Base-by-base conservation (phyloP, 106 monocot genomes). In the Apostasia ramifera region DNA sequence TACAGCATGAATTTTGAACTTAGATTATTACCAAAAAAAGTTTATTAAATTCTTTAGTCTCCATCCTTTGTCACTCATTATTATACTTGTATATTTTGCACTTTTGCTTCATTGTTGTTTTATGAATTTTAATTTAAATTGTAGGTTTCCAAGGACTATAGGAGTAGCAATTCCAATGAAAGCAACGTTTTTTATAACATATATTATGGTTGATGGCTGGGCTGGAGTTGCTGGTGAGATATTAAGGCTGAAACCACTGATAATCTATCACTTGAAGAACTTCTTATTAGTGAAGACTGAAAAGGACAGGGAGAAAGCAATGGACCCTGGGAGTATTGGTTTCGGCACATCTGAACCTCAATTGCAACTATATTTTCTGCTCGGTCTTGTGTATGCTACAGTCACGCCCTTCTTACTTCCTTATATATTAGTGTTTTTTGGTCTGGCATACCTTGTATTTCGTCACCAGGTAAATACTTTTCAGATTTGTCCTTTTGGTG, bases 181-280 rank as follows among this genome's bases (percentile, higher is more conserved):
- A 66, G 85, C 85, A 54, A 85, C 85, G 12, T 82, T 85, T 53
- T 82, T 82, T 61, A 82, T 82, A 70, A 78, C 82, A n/a, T 82
- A 74, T 66, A 57, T 72, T 14, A 83, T 83, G 83, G 83, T 83
- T 51, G 83, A 83, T 71, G 83, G 83, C n/a, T 83, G 83, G 83
- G 79, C 78, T 57, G 86, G 86, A 46, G 59, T 86, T 73, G 86
- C 82, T 48, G 82, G 76, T 13, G 86, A 86, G 62, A 79, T 82
- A 51, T 61, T 82, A 13, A 69, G 86, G 59, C 56, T 86, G 53
- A 82, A 79, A 62, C 82, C 86, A 7, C 62, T 86, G 37, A 74
- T 86, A 38, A 76, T 82, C 3, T 82, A 66, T 66, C 82, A 82
- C 63, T 51, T 86, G 67, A 82, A 82, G 68, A 82, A 82, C 54